Evolutionary conservation across 495 filamentous ascomycete genomes (phyloP), one percentile per base, ranked within the genome.

Genomic region (Viridothelium virens): DNA sequence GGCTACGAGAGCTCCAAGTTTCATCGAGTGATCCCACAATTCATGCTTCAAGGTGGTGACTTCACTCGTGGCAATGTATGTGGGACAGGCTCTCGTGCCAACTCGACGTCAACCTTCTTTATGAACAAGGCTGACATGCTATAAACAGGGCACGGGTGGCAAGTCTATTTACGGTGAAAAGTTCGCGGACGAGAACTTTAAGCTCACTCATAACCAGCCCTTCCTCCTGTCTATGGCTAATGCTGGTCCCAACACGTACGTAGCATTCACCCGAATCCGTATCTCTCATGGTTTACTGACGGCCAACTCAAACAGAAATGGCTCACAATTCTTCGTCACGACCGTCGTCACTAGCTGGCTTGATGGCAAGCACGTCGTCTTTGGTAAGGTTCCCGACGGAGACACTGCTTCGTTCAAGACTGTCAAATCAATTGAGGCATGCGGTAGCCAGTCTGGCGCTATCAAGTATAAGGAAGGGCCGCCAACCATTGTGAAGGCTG

Each of bases 111-210:
- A 16, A 16, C 38, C 18, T 18, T 65, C 41, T 16, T 1, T 46
- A 9, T 46, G 41, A 9, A 46, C 41, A 9, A 46, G 62, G 36
- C 56, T 67, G 65, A 64, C 68, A 47, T 18, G 44, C 41, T 25
- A 9, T 39, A 12, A 31, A 41, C 68, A 91, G 89, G 90, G 89
- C 70, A 92, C 89, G 46, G 89, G 89, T 76, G 89, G 89, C 75
- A 89, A 87, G 82, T 92, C 89, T 69, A 92, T 92, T 82, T 92
- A 91, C 78, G 89, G 90, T 72, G 88, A 90, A 77, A 91, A 90
- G 83, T 92, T 92, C 70, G 76, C 83, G 53, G 89, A 92, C 71
- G 89, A 92, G 84, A 92, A 89, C 84, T 90, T 91, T 77, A 69
- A 76, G 61, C 74, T 79, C 50, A 87, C 82, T 78, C 89, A 92